Percentiles rank a stretch among this genome's conserved stretches.
These are phyloP conservation scores for Coemansia sp. DNA, from an alignment of 192 early-diverging fungal species.

Conservation along the genomic window DNA sequence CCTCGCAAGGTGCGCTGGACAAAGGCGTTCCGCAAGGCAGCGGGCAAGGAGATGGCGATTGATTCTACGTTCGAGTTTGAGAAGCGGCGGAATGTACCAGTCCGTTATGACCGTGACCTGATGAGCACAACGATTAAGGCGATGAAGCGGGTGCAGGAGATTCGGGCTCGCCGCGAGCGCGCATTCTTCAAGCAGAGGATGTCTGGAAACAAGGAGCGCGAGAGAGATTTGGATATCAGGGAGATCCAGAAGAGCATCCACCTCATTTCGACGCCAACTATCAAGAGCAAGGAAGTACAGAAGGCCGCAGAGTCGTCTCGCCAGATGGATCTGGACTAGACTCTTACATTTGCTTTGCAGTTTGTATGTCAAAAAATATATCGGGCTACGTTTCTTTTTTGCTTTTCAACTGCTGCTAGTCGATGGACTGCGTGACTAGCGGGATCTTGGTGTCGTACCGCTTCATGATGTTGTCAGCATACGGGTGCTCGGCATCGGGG, in stretches of 20 bases:
- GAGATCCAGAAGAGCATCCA: constrained; percentile 87
- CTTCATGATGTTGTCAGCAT: constrained; percentile 79
- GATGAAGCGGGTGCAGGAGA: constrained; percentile 96
- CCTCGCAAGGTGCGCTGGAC: constrained; percentile 99
- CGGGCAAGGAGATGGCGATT: constrained; percentile 99
- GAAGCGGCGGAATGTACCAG: constrained; percentile 96
- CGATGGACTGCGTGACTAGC: constrained; percentile 38
- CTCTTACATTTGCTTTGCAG: neutral
- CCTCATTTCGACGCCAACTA: constrained; percentile 59
- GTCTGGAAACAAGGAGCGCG: constrained; percentile 80
- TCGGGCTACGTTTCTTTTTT: neutral
- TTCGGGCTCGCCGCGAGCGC: constrained; percentile 87
- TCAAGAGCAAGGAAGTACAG: constrained; percentile 43
- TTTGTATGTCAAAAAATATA: constrained; percentile 7
- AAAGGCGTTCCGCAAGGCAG: constrained; percentile 97
- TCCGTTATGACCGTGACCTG: constrained; percentile 95
- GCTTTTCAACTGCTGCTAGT: constrained; percentile 2
- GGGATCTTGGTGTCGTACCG: constrained; percentile 66
- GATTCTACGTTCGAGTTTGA: constrained; percentile 98
- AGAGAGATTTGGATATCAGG: constrained; percentile 70
- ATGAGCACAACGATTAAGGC: constrained; percentile 98
- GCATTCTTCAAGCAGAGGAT: constrained; percentile 93
- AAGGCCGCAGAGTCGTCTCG: constrained; percentile 43
- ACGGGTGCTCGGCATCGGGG: constrained; percentile 83
- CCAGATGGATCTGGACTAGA: constrained; percentile 52